Conservation (phyloP, 2,329 filamentous ascomycete genomes). For the Bipolaris gigantea region DNA sequence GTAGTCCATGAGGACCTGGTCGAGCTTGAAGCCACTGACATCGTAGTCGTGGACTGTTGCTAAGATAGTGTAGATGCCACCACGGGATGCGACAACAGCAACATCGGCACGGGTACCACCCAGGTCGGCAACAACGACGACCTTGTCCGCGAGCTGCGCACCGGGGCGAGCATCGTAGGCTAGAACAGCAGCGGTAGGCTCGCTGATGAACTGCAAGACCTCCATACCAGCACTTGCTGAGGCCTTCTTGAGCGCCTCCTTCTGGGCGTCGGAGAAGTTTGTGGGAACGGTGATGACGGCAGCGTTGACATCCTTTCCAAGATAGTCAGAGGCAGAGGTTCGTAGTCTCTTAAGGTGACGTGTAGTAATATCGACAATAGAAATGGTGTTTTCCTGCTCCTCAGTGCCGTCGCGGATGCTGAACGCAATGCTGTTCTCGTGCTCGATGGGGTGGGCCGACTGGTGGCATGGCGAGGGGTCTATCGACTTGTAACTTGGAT, state of each 20-base stretch:
- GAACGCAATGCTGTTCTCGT: constrained; percentile 74
- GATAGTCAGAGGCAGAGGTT: constrained; percentile 83
- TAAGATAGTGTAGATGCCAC: constrained; percentile 94
- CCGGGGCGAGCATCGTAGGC: constrained; percentile 89
- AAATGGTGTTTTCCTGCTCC: constrained; percentile 63
- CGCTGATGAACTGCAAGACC: constrained; percentile 87
- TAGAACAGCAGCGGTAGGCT: constrained; percentile 84
- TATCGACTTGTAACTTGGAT: constrained; percentile 81
- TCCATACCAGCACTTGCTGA: constrained; percentile 82
- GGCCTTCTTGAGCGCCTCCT: constrained; percentile 74
- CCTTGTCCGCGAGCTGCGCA: constrained; percentile 77
- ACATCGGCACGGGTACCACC: constrained; percentile 93
- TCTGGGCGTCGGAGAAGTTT: constrained; percentile 87
- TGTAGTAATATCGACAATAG: constrained; percentile 78
- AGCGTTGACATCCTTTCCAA: constrained; percentile 91
- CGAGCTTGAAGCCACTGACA: constrained; percentile 80
- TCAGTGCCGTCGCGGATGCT: constrained; percentile 72
- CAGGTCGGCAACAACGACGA: constrained; percentile 86
- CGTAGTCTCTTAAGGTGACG: constrained; percentile 82
- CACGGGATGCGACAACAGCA: constrained; percentile 84
- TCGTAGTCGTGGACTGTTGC: constrained; percentile 96
- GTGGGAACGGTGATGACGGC: constrained; percentile 93
- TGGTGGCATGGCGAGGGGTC: constrained; percentile 94
- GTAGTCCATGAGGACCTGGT: constrained; percentile 90
- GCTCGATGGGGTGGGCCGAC: constrained; percentile 83